Evolutionary conservation across 2,329 filamentous ascomycete species (phyloP), one percentile per base, ranked within the genome.

Genomic region (Parascedosporium putredinis): DNA sequence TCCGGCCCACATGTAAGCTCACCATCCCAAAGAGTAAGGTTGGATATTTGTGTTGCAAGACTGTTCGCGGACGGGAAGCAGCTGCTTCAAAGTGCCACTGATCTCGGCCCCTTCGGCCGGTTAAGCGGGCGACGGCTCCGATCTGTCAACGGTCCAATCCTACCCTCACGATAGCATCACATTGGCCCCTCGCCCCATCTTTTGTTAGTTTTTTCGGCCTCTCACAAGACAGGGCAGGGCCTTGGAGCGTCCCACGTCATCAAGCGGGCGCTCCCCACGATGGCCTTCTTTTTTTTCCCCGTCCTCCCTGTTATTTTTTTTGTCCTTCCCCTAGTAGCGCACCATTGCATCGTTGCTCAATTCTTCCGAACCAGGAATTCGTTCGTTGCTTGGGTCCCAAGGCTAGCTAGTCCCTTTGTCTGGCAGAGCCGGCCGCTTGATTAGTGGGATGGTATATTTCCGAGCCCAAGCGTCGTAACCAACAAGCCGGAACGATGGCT

Each of bases 341-440:
- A 12, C 27, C 27, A 31, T 31, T 31, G 27, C 38, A 42, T 6
- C 38, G 18, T 20, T 20, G 16, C 20, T 20, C 10, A 20, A 42
- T 42, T 42, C 38, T 42, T 42, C 38, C 38, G 38, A 42, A 42
- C 38, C 38, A 23, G 38, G 18, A 42, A 42, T 42, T n/a, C 38
- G 38, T 20, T 16, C 16, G 16, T 42, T 24, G 2, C 2, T 14
- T 42, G 2, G 38, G 38, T 2, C 20, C 38, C 18, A 20, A 22
- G 23, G 23, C 20, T 42, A 23, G 38, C 38, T 42, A n/a, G n/a
- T n/a, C n/a, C 38, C 38, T 20, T 42, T 18, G 18, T 14, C 38
- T 18, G n/a, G 20, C 7, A 6, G 16, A 16, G 18, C 20, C 38
- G 5, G 20, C 5, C 20, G 38, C 20, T 20, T 42, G 38, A 42